Evolutionary conservation across 441 rosid genomes (phyloP).

Genomic region (Manihot esculenta): DNA sequence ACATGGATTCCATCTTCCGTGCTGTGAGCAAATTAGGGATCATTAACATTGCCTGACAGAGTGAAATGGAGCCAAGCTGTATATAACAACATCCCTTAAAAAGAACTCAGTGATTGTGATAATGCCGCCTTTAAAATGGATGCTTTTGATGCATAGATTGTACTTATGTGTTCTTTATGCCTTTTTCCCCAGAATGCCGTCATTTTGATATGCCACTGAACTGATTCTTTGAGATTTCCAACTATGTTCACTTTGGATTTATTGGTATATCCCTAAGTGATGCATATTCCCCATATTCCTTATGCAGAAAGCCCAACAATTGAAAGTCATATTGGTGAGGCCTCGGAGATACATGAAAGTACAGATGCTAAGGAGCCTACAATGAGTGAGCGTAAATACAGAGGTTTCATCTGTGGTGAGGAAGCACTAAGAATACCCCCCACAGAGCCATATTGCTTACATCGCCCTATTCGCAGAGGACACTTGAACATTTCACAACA

Average conservation of each 20-base stretch:
- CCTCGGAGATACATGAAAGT: constrained; percentile 39
- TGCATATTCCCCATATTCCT: constrained; percentile 9
- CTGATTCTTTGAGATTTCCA: constrained; percentile 5
- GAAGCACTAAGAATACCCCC: constrained; percentile 81
- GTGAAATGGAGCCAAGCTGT: background rate
- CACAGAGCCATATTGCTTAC: constrained; percentile 68
- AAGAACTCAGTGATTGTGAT: background rate
- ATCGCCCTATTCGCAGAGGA: constrained; percentile 89
- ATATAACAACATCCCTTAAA: background rate
- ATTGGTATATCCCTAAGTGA: background rate
- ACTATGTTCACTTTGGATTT: constrained; percentile 1
- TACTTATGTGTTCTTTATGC: too few species aligned
- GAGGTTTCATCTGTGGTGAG: constrained; percentile 70
- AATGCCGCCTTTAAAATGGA: too few species aligned
- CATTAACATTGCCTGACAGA: background rate
- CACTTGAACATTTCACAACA: constrained; percentile 84
- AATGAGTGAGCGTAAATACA: constrained; percentile 45
- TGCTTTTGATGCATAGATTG: too few species aligned
- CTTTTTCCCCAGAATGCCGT: too few species aligned
- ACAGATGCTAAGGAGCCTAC: constrained; percentile 36
- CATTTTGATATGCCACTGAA: too few species aligned
- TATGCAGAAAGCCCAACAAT: constrained; percentile 52
- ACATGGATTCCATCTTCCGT: background rate
- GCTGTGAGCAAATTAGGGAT: background rate
- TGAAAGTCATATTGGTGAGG: constrained; percentile 37